These are phyloP conservation scores for Bruguiera gymnorhiza DNA, from an alignment of 345 rosid species.

Conservation along the genomic window DNA sequence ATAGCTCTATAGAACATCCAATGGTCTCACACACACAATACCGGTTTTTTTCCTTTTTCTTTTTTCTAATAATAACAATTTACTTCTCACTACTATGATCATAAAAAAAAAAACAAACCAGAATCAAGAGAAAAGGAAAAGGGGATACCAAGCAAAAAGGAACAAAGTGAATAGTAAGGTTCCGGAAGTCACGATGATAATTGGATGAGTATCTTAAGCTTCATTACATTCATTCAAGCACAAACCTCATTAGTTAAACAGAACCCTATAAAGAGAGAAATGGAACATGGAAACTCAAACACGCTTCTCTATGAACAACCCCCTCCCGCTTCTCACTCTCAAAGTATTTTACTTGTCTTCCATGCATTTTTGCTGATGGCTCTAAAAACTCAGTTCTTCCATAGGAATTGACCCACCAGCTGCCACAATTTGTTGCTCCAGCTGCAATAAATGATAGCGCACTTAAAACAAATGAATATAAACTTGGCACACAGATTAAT, in stretches of 20 bases:
- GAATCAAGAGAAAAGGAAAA: background rate
- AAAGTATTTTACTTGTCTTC: constrained; percentile 6
- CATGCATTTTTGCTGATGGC: constrained; percentile 1
- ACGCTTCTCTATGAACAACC: constrained; percentile 21
- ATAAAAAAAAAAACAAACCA: too few species aligned
- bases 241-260: constrained; percentile 19
- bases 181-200: constrained; percentile 15
- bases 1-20: too few species aligned
- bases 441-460: constrained; percentile 36
- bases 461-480: background rate
- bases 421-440: constrained; percentile 87
- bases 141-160: too few species aligned
- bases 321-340: background rate
- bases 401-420: constrained; percentile 75
- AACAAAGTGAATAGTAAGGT: background rate
- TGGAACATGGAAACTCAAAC: constrained; percentile 8
- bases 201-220: constrained; percentile 7
- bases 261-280: constrained; percentile 14
- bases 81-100: too few species aligned
- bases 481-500: background rate
- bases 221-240: constrained; percentile 23
- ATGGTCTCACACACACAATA: too few species aligned
- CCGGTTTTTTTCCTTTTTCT: too few species aligned
- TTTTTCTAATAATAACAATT: too few species aligned
- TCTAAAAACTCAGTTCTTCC: constrained; percentile 48